These are phyloP conservation scores for Hippophae tibetana DNA, from an alignment of 306 rosid species.

Conservation along the genomic window DNA sequence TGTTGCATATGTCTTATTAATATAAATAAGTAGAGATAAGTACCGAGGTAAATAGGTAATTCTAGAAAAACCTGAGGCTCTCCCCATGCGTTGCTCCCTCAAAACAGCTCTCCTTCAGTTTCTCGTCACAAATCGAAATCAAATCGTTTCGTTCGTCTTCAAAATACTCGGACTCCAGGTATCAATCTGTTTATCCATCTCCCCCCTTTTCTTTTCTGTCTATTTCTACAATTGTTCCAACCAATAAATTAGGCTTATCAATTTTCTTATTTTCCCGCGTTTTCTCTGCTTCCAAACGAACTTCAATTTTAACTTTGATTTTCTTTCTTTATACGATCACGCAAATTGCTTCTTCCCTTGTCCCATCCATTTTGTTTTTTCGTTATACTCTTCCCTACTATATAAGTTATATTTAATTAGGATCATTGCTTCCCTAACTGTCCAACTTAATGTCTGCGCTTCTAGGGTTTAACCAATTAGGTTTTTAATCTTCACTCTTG, in stretches of 20 bases:
- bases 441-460: not conserved
- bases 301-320: not conserved
- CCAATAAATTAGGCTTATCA: not conserved
- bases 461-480: conserved; percentile 13
- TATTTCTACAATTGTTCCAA: not conserved
- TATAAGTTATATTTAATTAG: not conserved
- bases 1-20: too few species aligned
- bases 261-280: conserved; percentile 9
- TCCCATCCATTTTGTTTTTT: not conserved
- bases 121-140: too few species aligned
- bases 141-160: too few species aligned
- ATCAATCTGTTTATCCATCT: not conserved
- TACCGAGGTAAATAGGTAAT: too few species aligned
- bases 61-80: too few species aligned
- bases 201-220: not conserved
- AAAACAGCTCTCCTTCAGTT: too few species aligned
- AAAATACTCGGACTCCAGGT: too few species aligned
- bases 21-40: too few species aligned
- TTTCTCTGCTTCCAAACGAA: conserved; percentile 7
- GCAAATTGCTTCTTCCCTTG: not conserved
- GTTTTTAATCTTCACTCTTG: not conserved
- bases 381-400: not conserved
- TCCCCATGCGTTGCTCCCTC: too few species aligned
- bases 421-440: not conserved
- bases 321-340: not conserved